These are phyloP conservation scores for Volvariella volvacea DNA, from an alignment of 1,284 basidiomycete genomes.

Conservation along the genomic window DNA sequence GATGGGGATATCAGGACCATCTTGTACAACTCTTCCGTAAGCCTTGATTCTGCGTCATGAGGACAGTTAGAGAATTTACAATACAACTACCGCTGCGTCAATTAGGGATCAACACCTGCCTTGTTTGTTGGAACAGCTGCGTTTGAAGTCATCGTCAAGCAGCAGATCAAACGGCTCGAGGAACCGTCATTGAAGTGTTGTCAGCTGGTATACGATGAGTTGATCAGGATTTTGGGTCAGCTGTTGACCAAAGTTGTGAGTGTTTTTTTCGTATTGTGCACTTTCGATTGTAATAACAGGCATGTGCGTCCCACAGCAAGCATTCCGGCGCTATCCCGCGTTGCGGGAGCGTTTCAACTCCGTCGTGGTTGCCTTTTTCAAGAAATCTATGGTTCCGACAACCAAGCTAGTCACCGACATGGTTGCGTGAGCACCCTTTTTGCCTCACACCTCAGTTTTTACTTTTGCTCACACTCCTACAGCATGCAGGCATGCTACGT, in stretches of 20 bases:
- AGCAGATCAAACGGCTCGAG: conserved; percentile 95
- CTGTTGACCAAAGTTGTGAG: conserved; percentile 84
- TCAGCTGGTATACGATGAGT: conserved; percentile 92
- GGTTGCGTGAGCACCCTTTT: conserved; percentile 53
- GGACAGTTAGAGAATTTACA: not conserved
- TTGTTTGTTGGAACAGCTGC: conserved; percentile 95
- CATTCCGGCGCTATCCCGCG: conserved; percentile 93
- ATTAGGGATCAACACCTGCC: conserved; percentile 88
- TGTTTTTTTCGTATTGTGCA: conserved; percentile 15
- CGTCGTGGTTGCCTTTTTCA: conserved; percentile 96
- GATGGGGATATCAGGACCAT: conserved; percentile 96
- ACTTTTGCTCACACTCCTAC: conserved; percentile 2
- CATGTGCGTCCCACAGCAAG: conserved; percentile 50
- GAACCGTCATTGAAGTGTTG: conserved; percentile 93
- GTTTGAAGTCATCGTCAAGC: conserved; percentile 97
- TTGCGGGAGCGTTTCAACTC: conserved; percentile 92
- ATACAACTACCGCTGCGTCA: conserved; percentile 1
- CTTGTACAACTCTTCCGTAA: conserved; percentile 92
- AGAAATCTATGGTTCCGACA: conserved; percentile 88
- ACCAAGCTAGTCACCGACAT: conserved; percentile 93
- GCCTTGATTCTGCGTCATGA: conserved; percentile 16
- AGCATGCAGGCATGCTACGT: conserved; percentile 98
- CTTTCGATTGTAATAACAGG: conserved; percentile 7
- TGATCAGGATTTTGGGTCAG: conserved; percentile 92
- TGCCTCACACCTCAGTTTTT: conserved; percentile 6